A percentile compares a stretch with the other conserved stretches of the same genome.
phyloP scores from a whole-genome alignment of 1,284 basidiomycete species.

The Microbotryomycetes sp. region DNA sequence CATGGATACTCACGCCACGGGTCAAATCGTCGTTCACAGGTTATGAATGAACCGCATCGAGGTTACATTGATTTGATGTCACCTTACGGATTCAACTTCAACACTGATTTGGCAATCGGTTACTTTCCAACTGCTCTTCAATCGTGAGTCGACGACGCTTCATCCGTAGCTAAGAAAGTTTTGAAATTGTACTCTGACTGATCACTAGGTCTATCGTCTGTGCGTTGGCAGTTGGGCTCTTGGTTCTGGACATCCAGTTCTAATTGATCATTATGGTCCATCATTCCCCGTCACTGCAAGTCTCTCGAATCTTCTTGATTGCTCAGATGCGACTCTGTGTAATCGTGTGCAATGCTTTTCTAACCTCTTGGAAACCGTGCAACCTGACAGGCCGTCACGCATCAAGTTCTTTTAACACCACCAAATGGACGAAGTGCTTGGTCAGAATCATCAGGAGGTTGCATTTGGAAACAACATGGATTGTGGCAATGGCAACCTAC shows the following conservation, averaged over 20 bases:
- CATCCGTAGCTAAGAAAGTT: background rate
- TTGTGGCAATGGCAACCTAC: conserved; percentile 84
- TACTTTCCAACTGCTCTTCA: conserved; percentile 50
- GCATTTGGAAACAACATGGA: conserved; percentile 84
- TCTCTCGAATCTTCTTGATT: conserved; percentile 7
- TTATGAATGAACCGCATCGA: conserved; percentile 90
- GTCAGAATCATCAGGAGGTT: conserved; percentile 55
- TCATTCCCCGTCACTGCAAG: conserved; percentile 79
- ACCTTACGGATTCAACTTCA: conserved; percentile 82
- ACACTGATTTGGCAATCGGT: conserved; percentile 84
- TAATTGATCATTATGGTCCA: conserved; percentile 65
- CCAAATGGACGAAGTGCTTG: conserved; percentile 53
- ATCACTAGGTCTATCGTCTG: conserved; percentile 19
- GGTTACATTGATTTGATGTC: conserved; percentile 81
- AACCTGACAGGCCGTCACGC: conserved; percentile 36
- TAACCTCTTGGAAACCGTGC: conserved; percentile 10
- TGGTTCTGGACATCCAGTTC: conserved; percentile 67
- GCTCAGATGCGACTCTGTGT: too few species aligned
- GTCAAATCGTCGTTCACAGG: background rate
- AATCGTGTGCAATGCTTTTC: background rate
- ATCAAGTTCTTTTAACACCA: conserved; percentile 41
- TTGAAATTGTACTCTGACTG: conserved; percentile 34
- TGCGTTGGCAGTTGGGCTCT: conserved; percentile 49
- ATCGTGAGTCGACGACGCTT: conserved; percentile 38
- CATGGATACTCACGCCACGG: background rate